Evolutionary conservation across 2,329 filamentous ascomycete genomes (phyloP).

Genomic region (Tolypocladium paradoxum): DNA sequence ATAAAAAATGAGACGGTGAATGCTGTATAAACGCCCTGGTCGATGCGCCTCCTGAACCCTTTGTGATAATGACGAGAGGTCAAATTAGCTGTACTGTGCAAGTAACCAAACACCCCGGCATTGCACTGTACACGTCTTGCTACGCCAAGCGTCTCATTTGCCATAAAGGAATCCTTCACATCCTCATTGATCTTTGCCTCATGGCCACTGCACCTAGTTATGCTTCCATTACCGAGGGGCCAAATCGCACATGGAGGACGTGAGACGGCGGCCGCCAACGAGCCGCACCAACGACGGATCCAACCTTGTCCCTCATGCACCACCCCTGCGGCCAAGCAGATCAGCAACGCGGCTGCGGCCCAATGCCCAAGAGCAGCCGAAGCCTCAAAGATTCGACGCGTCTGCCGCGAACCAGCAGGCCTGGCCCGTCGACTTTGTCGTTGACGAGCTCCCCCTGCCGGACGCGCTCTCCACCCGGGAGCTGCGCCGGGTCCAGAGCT

Average conservation of each 20-base stretch:
- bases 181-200: background rate
- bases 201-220: background rate
- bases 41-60: background rate
- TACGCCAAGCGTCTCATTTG: background rate
- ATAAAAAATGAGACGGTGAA: too few species aligned
- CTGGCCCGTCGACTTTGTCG: background rate
- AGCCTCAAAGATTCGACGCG: background rate
- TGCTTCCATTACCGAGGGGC: background rate
- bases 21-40: background rate
- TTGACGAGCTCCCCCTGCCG: background rate
- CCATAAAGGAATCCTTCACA: background rate
- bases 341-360: conserved; percentile 6
- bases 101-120: background rate
- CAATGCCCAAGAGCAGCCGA: background rate
- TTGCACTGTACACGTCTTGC: background rate
- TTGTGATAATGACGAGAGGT: background rate
- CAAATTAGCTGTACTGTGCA: background rate
- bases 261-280: background rate
- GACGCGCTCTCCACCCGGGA: background rate
- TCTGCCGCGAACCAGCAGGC: background rate
- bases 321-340: conserved; percentile 6
- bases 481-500: conserved; percentile 20
- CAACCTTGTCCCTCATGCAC: background rate
- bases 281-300: background rate
- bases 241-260: background rate